Conservation (phyloP, 768 basidiomycete genomes). For the Cyathus striatus region DNA sequence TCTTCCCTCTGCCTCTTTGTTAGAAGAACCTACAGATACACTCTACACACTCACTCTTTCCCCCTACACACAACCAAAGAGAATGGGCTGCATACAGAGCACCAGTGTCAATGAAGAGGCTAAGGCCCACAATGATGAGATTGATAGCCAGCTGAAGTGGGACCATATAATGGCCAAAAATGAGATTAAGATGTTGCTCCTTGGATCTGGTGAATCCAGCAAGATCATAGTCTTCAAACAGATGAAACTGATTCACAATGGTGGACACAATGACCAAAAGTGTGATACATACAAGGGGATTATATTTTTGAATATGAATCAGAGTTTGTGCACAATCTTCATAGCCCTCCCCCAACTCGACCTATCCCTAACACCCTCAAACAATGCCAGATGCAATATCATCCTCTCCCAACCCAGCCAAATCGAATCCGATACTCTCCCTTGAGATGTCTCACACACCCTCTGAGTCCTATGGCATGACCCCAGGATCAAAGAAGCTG, state of each 20-base stretch:
- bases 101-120: no score
- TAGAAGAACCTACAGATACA: no score
- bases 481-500: conserved; percentile 75
- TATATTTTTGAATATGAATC: conserved; percentile 89
- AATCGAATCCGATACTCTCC: conserved; percentile 74
- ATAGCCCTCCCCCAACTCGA: conserved; percentile 89
- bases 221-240: conserved; percentile 92
- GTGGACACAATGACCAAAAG: conserved; percentile 83
- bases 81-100: no score
- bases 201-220: conserved; percentile 96
- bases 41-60: no score
- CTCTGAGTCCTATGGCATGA: conserved; percentile 80
- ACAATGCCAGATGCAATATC: conserved; percentile 59
- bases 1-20: no score
- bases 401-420: conserved; percentile 73
- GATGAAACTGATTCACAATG: conserved; percentile 96
- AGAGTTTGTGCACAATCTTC: conserved; percentile 93
- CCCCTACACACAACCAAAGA: no score
- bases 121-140: conserved; percentile 92
- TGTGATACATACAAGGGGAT: conserved; percentile 94
- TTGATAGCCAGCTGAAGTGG: conserved; percentile 86
- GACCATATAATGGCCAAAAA: conserved; percentile 88
- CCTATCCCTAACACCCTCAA: conserved; percentile 63
- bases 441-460: conserved; percentile 73
- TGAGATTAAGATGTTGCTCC: conserved; percentile 92